Evolutionary conservation across 1,139 yeast species (phyloP).

Genomic region (Candida neerlandica): DNA sequence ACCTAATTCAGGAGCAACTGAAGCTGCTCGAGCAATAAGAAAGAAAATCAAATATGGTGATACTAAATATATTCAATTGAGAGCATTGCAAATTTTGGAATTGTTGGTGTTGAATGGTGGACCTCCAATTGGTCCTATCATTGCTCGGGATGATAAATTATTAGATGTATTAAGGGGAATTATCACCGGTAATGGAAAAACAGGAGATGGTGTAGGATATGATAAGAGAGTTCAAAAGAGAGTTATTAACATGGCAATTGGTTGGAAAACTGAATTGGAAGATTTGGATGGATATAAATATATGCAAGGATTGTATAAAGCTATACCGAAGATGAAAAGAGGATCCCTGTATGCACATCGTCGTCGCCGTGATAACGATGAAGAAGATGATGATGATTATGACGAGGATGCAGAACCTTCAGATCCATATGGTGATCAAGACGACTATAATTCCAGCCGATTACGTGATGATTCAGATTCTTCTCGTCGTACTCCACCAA

Average conservation of each 20-base stretch:
- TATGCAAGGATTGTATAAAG: conserved; percentile 50
- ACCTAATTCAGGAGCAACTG: conserved; percentile 55
- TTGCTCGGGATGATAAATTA: conserved; percentile 74
- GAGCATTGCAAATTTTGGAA: conserved; percentile 73
- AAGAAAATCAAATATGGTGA: conserved; percentile 88
- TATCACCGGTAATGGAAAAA: conserved; percentile 35
- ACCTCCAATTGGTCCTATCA: conserved; percentile 37
- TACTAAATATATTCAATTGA: conserved; percentile 53
- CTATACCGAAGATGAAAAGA: conserved; percentile 25
- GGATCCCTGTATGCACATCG: neutral
- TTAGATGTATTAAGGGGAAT: conserved; percentile 65
- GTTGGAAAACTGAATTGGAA: conserved; percentile 63
- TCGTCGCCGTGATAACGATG: conserved; percentile 13
- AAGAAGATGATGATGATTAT: conserved; percentile 17
- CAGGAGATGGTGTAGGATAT: conserved; percentile 42
- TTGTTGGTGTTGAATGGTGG: conserved; percentile 80
- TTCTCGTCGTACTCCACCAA: conserved; percentile 13
- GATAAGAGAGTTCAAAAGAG: conserved; percentile 50
- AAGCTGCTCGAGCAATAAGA: conserved; percentile 88
- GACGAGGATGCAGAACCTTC: conserved; percentile 12
- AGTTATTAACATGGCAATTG: conserved; percentile 52
- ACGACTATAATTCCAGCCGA: conserved; percentile 14
- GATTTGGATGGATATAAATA: conserved; percentile 54
- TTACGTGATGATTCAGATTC: conserved; percentile 23
- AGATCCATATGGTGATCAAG: conserved; percentile 29